Evolutionary conservation across 495 filamentous ascomycete genomes (phyloP), one percentile per base, ranked within the genome.

Genomic region (Jackrogersella multiformis): DNA sequence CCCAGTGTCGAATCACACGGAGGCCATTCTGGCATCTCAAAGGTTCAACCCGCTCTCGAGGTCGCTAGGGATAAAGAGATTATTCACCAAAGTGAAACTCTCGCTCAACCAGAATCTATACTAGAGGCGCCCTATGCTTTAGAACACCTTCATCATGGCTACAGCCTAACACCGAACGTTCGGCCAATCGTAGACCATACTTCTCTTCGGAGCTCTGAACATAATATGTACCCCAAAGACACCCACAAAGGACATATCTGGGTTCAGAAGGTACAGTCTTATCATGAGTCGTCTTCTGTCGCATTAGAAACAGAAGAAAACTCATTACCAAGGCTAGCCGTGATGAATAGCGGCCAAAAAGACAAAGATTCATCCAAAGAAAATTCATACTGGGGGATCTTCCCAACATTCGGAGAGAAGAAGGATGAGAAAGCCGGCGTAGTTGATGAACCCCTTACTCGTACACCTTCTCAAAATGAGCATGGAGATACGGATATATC

Each of bases 351-450:
- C 5, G 18, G 2, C 15, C 56, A 56, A 20, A 39, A 42, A 16
- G 38, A 39, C 0, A 45, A 72, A 9, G 59, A 68, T 42, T 44
- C 63, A 13, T 48, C 39, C 8, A 62, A 65, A 51, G 32, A 10
- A 26, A 39, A 55, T 16, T 39, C 53, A 1, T 74, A 73, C 36
- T 74, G 70, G 72, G 66, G 61, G 5, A 66, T 70, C 34, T 34
- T 73, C 4, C 70, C 69, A 34, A 35, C 42, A 30, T 53, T 68
- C 1, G 26, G 56, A 13, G 52, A 61, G 13, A 58, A 44, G 30
- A 45, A 16, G 20, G 56, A 45, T 34, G 51, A 71, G 28, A 51
- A 58, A 2, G 38, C 46, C 7, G 28, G 8, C 2, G 24, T 38
- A 7, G 16, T 21, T 8, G 5, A 39, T 2, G 66, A 64, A n/a